These are phyloP conservation scores for Dactylellina cionopaga DNA, from an alignment of 2,329 filamentous ascomycete species.

Conservation along the genomic window DNA sequence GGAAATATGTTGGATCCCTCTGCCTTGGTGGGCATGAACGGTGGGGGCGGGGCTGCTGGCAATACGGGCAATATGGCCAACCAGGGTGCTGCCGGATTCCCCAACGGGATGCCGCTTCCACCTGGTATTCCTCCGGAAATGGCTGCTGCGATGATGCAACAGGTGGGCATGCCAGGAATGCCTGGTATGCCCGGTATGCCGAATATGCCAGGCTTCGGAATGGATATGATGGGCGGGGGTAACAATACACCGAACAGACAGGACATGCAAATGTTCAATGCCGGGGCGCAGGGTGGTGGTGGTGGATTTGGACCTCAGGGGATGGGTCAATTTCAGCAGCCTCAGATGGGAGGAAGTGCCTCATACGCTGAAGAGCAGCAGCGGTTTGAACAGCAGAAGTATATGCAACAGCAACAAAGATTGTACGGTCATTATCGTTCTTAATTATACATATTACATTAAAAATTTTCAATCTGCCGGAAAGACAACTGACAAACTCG, in stretches of 20 bases:
- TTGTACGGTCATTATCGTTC: conserved; percentile 52
- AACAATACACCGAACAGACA: conserved; percentile 43
- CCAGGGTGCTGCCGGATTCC: conserved; percentile 16
- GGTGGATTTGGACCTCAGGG: conserved; percentile 43
- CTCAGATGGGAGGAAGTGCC: conserved; percentile 7
- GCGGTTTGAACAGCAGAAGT: conserved; percentile 51
- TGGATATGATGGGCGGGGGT: conserved; percentile 52
- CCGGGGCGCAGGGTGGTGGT: conserved; percentile 14
- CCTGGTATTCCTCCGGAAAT: conserved; percentile 53
- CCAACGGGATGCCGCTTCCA: conserved; percentile 47
- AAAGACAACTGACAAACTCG: conserved; percentile 22
- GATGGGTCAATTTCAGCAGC: conserved; percentile 39
- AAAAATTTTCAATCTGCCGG: conserved; percentile 11
- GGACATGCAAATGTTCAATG: conserved; percentile 52
- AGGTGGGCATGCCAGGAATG: conserved; percentile 54
- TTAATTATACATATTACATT: conserved; percentile 43
- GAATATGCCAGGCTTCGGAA: conserved; percentile 45
- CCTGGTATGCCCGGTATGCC: conserved; percentile 54
- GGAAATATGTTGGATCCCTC: conserved; percentile 54
- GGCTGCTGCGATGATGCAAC: conserved; percentile 51
- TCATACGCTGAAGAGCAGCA: conserved; percentile 50
- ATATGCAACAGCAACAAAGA: conserved; percentile 53
- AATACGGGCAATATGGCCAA: conserved; percentile 35
- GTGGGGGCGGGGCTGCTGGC: background rate
- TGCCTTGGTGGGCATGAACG: conserved; percentile 34